Evolutionary conservation across 352 stramenopile genomes (phyloP), one percentile per base, ranked within the genome.

Genomic region (Globisporangium apiculatum): DNA sequence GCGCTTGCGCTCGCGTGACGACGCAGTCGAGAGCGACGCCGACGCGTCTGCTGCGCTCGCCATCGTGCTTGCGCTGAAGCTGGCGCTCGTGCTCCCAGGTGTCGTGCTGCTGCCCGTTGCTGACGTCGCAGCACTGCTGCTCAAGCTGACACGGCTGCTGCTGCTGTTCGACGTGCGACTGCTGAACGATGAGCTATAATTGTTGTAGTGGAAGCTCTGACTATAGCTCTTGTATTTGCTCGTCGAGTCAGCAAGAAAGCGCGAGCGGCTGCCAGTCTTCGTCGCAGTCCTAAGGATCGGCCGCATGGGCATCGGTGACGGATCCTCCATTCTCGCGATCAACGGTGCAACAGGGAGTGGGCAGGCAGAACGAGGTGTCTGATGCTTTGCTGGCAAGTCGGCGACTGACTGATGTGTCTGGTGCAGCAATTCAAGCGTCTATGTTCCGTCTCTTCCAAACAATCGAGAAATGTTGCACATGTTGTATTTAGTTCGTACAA

Each of bases 261-360:
- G 59, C 53, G 53, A 60, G 53, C 53, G 59, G 17, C 9, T 57
- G 48, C 53, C 43, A 4, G 59, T 65, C 53, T 60, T 65, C 37
- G 57, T 65, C 51, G 62, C 55, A 35, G 51, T 61, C 67, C 89
- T 91, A 57, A 91, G 75, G 55, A 91, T 91, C 56, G 81, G 76
- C 3, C 78, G 71, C 66, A 75, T 65, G 10, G 24, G 24, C 24
- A 47, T 41, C 40, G 59, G 48, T 17, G 47, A 51, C 48, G 59
- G 41, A 17, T 59, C 48, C 48, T 46, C 35, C 50, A 55, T 55
- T 9, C 24, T 31, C 24, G 24, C 24, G 24, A 31, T 31, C 24
- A 31, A 31, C 24, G 24, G 24, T 1, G 24, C 24, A 3, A 31
- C 24, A 31, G 24, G 24, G 24, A 31, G 24, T 31, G 24, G 24